phyloP scores from a whole-genome alignment of 352 stramenopile genomes.

The Phytophthora capsici region DNA sequence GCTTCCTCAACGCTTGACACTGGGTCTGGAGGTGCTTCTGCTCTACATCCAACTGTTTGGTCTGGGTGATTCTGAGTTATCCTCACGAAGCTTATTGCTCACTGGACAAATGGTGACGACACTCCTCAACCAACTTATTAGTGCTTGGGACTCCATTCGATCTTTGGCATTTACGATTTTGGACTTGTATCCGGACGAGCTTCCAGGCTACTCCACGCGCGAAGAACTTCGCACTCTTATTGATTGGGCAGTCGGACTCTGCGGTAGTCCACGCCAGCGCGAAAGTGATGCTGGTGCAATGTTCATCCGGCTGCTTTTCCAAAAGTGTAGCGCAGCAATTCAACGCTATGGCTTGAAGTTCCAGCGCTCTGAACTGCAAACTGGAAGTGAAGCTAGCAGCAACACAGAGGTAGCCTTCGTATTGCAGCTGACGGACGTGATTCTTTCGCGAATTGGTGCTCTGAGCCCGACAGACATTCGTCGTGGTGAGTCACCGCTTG shows the following conservation, averaged over 20 bases:
- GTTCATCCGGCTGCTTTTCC: constrained; percentile 84
- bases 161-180: constrained; percentile 71
- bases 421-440: constrained; percentile 60
- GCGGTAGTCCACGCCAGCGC: constrained; percentile 74
- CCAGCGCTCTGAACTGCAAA: constrained; percentile 14
- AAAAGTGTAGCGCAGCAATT: constrained; percentile 59
- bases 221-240: constrained; percentile 54
- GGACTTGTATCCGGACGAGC: constrained; percentile 66
- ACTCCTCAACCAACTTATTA: constrained; percentile 82
- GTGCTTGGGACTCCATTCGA: constrained; percentile 81
- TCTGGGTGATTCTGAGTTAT: constrained; percentile 23
- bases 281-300: constrained; percentile 88
- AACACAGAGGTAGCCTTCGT: constrained; percentile 57
- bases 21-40: constrained; percentile 75
- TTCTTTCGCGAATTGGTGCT: constrained; percentile 48
- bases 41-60: constrained; percentile 81
- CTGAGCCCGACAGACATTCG: constrained; percentile 34
- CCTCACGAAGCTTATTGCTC: constrained; percentile 42
- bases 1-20: constrained; percentile 71
- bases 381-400: constrained; percentile 3
- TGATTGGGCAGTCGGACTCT: constrained; percentile 77
- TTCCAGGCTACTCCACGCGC: constrained; percentile 63
- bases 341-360: constrained; percentile 48
- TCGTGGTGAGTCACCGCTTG: constrained; percentile 66
- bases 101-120: constrained; percentile 70